Evolutionary conservation across 768 basidiomycete genomes (phyloP), one percentile per base, ranked within the genome.

Genomic region (Trametes elegans): DNA sequence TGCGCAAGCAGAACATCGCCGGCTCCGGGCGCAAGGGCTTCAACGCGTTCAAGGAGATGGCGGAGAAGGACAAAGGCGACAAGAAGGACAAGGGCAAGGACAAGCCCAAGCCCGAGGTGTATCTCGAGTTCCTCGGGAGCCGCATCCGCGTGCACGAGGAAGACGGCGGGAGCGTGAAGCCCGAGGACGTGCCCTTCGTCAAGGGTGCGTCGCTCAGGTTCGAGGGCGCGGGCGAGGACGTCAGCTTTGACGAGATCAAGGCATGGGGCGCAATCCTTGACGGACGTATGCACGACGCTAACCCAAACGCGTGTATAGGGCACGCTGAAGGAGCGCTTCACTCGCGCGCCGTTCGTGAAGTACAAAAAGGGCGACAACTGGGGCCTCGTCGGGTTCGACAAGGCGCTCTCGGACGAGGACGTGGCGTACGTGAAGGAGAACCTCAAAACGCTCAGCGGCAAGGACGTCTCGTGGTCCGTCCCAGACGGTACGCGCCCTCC

Each of bases 41-140:
- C 73, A 86, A 93, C 64, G 91, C 91, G 14, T 93, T 93, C 76
- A 76, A 77, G 49, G 83, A 87, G 58, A 84, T 82, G 80, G 73
- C 70, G 41, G 66, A 68, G 41, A 63, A 64, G 44, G 57, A 60
- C 27, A 57, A 64, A 49, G 59, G 53, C 32, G 51, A 49, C 24
- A 66, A 64, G 26, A 71, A 62, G 41, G 70, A 63, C 21, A 73
- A 71, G 41, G 70, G 64, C 21, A 73, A 71, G 51, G 55, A 58
- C 23, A 61, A 63, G 46, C 39, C 63, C 35, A 69, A 77, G 59
- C 82, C 81, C 16, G 85, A 90, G 44, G 74, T 90, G 1, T 83
- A 78, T 56, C 78, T 92, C 46, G 84, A 91, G 60, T 89, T 89
- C 69, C 77, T 92, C 72, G 89, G 88, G 8, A 76, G 73, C 41